Evolutionary conservation across 768 basidiomycete genomes (phyloP).

Genomic region (Collybiopsis confluens): DNA sequence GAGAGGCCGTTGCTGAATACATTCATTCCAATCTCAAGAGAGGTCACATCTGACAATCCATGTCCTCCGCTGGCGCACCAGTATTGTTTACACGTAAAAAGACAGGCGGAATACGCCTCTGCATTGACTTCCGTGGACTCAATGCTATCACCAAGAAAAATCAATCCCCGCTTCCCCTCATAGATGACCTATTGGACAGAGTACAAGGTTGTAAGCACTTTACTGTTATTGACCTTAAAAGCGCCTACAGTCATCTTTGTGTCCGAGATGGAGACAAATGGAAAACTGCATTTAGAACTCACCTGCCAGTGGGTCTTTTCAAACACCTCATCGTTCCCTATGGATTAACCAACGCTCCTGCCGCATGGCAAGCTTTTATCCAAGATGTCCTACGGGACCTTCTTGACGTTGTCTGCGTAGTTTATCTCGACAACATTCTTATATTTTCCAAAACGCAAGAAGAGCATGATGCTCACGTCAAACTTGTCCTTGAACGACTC

Average conservation of each 20-base stretch:
- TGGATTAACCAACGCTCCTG: slow-evolving; percentile 18
- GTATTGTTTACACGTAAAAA: no score
- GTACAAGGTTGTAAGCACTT: neutral
- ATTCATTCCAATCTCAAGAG: no score
- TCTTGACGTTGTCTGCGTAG: no score
- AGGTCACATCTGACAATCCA: no score
- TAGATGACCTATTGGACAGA: neutral
- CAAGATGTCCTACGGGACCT: neutral
- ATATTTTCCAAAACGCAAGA: neutral
- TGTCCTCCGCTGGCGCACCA: no score
- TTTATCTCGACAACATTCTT: neutral
- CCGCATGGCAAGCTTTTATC: neutral
- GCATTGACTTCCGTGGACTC: no score
- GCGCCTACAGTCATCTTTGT: slow-evolving; percentile 17
- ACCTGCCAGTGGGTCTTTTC: slow-evolving; percentile 28
- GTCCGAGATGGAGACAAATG: no score
- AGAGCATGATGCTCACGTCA: neutral
- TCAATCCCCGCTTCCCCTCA: neutral
- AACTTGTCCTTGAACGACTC: neutral
- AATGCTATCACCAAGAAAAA: neutral
- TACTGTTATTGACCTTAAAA: neutral
- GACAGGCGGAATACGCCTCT: no score
- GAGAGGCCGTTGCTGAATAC: no score
- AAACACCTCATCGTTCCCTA: slow-evolving; percentile 27
- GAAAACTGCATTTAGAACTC: slow-evolving; percentile 34